Conservation (phyloP, 805 yeast genomes). For the Nakazawaea pomicola region DNA sequence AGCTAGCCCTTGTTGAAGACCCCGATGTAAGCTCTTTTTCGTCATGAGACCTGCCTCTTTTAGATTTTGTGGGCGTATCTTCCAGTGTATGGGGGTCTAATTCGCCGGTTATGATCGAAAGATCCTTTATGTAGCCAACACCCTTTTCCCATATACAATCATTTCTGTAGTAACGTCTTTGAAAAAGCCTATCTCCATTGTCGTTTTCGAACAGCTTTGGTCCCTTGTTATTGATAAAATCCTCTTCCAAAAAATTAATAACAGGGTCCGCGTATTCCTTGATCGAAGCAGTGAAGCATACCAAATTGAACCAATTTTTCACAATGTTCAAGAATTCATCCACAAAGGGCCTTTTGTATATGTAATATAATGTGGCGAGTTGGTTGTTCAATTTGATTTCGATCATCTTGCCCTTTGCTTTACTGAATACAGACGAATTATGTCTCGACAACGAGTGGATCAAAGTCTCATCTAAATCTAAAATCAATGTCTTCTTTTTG, state of each 20-base stretch:
- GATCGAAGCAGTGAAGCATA: slow-evolving; percentile 92
- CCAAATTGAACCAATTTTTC: slow-evolving; percentile 80
- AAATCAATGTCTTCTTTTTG: slow-evolving; percentile 59
- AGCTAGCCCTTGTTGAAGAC: slow-evolving; percentile 9
- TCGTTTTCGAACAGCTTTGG: slow-evolving; percentile 15
- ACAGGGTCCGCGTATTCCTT: slow-evolving; percentile 97
- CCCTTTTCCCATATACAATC: slow-evolving; percentile 77
- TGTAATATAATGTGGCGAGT: slow-evolving; percentile 78
- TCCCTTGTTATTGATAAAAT: slow-evolving; percentile 27
- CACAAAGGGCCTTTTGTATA: slow-evolving; percentile 88
- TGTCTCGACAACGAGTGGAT: slow-evolving; percentile 84
- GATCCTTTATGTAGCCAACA: slow-evolving; percentile 82
- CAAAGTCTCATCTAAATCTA: slow-evolving; percentile 91
- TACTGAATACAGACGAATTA: slow-evolving; percentile 35
- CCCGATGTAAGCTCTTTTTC: no score
- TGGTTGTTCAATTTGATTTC: slow-evolving; percentile 70
- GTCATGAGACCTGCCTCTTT: slow-evolving; percentile 8
- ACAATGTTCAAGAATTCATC: slow-evolving; percentile 78
- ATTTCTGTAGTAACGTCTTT: slow-evolving; percentile 64
- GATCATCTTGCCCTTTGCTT: slow-evolving; percentile 60
- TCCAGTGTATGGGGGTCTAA: background rate
- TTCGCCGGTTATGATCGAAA: slow-evolving; percentile 28
- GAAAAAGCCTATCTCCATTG: slow-evolving; percentile 30
- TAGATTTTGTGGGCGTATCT: slow-evolving; percentile 4
- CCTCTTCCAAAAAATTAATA: slow-evolving; percentile 83